Conservation (phyloP, 2,329 filamentous ascomycete genomes). For the Furcasterigmium furcatum region DNA sequence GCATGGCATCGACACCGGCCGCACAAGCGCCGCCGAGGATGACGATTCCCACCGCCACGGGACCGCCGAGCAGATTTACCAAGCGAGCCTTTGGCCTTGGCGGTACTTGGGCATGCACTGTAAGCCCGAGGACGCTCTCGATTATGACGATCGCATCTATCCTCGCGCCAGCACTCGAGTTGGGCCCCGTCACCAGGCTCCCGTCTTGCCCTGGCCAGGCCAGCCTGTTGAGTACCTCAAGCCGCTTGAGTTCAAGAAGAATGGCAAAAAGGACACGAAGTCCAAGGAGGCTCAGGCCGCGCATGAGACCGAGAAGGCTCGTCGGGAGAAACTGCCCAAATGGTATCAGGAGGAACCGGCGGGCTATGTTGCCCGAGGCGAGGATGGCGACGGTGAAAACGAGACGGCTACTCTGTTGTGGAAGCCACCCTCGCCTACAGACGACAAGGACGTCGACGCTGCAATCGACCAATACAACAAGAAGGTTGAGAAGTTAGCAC, state of each 20-base stretch:
- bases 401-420: constrained; percentile 76
- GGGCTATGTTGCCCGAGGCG: constrained; percentile 81
- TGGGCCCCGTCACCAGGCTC: constrained; percentile 87
- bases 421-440: constrained; percentile 63
- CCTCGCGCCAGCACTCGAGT: constrained; percentile 90
- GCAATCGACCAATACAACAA: constrained; percentile 69
- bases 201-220: constrained; percentile 80
- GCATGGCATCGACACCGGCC: constrained; percentile 52
- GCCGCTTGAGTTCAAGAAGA: constrained; percentile 79
- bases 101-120: constrained; percentile 95
- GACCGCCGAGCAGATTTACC: constrained; percentile 85
- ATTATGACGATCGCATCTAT: constrained; percentile 97
- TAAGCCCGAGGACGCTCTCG: constrained; percentile 88
- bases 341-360: constrained; percentile 90
- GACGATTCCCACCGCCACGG: constrained; percentile 52
- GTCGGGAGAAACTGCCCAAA: constrained; percentile 79
- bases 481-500: constrained; percentile 61
- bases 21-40: constrained; percentile 63
- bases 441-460: constrained; percentile 60
- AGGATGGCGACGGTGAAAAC: constrained; percentile 66
- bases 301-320: constrained; percentile 76
- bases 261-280: constrained; percentile 74
- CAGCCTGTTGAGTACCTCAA: constrained; percentile 88
- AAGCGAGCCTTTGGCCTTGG: constrained; percentile 94
- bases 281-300: constrained; percentile 78